These are phyloP conservation scores for Podaxis mareebaensis DNA, from an alignment of 768 basidiomycete species.

Conservation along the genomic window DNA sequence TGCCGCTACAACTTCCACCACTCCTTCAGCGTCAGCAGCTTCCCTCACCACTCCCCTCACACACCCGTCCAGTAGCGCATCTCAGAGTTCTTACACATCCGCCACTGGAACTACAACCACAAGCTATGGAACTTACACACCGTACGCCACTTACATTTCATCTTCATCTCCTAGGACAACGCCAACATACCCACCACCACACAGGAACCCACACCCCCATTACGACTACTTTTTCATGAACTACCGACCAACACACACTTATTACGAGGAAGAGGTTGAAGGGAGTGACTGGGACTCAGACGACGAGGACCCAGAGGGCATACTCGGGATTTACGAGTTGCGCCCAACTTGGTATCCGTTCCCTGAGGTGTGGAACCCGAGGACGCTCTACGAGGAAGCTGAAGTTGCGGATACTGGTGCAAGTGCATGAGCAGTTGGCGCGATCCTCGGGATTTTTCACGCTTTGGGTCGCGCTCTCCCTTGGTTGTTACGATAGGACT, in stretches of 20 bases:
- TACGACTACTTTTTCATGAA: constrained; percentile 1
- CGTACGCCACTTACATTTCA: not conserved
- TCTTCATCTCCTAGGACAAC: not conserved
- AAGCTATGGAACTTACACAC: not conserved
- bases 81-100: not conserved
- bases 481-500: not conserved
- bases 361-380: constrained; percentile 38
- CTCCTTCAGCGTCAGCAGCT: constrained; percentile 1
- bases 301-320: constrained; percentile 17
- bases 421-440: not conserved
- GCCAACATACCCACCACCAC: constrained; percentile 4
- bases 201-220: not conserved
- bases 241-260: not conserved
- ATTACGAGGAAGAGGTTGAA: constrained; percentile 5
- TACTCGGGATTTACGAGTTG: constrained; percentile 29
- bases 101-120: not conserved
- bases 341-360: constrained; percentile 40
- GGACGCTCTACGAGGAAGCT: constrained; percentile 11
- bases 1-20: not conserved
- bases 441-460: not conserved
- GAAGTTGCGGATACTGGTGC: not conserved
- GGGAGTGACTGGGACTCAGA: constrained; percentile 13
- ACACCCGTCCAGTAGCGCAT: not conserved
- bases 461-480: not conserved
- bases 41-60: constrained; percentile 4